Percentiles rank a stretch among this genome's conserved stretches.
Conservation (phyloP, 164 flowering plant genomes). For the Magnolia sinica region DNA sequence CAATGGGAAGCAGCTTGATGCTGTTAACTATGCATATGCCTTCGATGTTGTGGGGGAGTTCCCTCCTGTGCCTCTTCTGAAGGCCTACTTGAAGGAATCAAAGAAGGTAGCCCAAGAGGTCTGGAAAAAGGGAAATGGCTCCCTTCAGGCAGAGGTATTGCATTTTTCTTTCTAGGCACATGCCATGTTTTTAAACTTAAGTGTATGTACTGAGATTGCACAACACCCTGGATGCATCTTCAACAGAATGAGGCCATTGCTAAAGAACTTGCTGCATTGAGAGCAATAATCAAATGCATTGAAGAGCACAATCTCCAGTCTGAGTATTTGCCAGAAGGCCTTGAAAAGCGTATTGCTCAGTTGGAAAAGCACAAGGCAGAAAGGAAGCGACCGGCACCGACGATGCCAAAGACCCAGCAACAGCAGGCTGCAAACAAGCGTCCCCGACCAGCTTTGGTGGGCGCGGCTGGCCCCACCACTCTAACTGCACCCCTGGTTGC, state of each 20-base stretch:
- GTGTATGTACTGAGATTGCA: background rate
- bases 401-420: conserved; percentile 17
- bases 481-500: background rate
- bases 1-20: conserved; percentile 49
- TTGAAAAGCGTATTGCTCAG: conserved; percentile 42
- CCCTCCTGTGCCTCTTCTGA: conserved; percentile 58
- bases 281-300: conserved; percentile 43
- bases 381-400: conserved; percentile 36
- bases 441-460: conserved; percentile 13
- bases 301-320: conserved; percentile 60
- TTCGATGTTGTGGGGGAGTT: conserved; percentile 55
- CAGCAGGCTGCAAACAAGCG: conserved; percentile 35
- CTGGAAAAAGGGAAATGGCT: conserved; percentile 33
- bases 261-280: conserved; percentile 45
- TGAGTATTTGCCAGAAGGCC: conserved; percentile 34
- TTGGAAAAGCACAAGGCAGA: conserved; percentile 47
- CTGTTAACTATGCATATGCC: conserved; percentile 53
- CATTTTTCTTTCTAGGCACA: background rate
- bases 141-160: conserved; percentile 36
- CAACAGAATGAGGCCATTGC: conserved; percentile 56
- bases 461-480: conserved; percentile 1
- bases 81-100: conserved; percentile 36
- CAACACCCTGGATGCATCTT: background rate
- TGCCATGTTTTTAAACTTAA: background rate
- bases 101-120: conserved; percentile 39